A percentile compares a stretch with the other conserved stretches of the same genome.
phyloP scores from a whole-genome alignment of 2,329 filamentous ascomycete species.

The Phialophora tarda region DNA sequence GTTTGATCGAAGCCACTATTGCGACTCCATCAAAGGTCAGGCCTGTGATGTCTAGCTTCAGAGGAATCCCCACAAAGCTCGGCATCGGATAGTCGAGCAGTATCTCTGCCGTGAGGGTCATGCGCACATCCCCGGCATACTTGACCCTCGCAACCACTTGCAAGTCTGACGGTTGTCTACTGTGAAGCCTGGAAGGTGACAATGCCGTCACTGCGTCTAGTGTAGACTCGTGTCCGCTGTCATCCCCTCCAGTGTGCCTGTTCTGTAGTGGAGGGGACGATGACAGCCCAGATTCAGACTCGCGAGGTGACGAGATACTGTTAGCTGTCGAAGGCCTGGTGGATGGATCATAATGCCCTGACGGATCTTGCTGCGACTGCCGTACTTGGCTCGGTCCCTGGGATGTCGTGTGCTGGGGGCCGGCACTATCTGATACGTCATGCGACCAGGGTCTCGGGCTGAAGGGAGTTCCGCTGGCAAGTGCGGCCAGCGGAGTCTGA shows the following conservation, averaged over 20 bases:
- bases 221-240: slow-evolving; percentile 24
- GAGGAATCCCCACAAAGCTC: slow-evolving; percentile 92
- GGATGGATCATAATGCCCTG: slow-evolving; percentile 47
- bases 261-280: slow-evolving; percentile 29
- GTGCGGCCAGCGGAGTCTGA: slow-evolving; percentile 55
- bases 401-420: slow-evolving; percentile 1
- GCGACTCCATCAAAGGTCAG: slow-evolving; percentile 94
- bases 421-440: slow-evolving; percentile 2
- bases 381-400: neutral
- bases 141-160: slow-evolving; percentile 91
- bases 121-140: slow-evolving; percentile 83
- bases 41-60: slow-evolving; percentile 93
- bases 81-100: slow-evolving; percentile 98
- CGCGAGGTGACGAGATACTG: slow-evolving; percentile 37
- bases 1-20: slow-evolving; percentile 87
- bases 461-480: slow-evolving; percentile 52
- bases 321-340: slow-evolving; percentile 52
- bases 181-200: slow-evolving; percentile 64
- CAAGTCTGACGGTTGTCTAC: slow-evolving; percentile 81
- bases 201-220: slow-evolving; percentile 38
- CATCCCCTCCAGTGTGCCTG: slow-evolving; percentile 14
- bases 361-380: slow-evolving; percentile 29
- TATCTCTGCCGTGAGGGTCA: slow-evolving; percentile 92
- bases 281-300: slow-evolving; percentile 33
- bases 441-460: slow-evolving; percentile 41